These are phyloP conservation scores for Tricholoma matsutake DNA, from an alignment of 768 basidiomycete genomes.

Conservation along the genomic window DNA sequence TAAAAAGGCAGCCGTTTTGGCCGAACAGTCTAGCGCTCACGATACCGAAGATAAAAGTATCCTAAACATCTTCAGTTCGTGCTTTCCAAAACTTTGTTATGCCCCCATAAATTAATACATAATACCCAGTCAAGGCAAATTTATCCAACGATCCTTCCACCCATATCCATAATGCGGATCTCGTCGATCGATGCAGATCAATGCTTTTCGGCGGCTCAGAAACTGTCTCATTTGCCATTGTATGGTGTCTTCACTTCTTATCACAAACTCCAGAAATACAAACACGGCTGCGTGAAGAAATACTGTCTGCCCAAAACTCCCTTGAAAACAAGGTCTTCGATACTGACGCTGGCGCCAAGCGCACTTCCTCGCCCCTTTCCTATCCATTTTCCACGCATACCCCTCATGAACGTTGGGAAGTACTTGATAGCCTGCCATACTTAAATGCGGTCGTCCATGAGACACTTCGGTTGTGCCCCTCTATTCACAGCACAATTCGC, in stretches of 20 bases:
- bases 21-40: conserved; percentile 28
- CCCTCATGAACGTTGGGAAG: conserved; percentile 26
- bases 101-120: not conserved
- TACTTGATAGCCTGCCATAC: conserved; percentile 43
- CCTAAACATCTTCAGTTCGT: conserved; percentile 46
- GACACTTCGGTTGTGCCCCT: conserved; percentile 50
- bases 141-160: conserved; percentile 41
- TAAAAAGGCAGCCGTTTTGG: conserved; percentile 36
- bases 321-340: conserved; percentile 13
- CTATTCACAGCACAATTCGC: conserved; percentile 56
- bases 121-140: conserved; percentile 54
- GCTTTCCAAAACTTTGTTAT: not conserved
- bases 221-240: conserved; percentile 52
- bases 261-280: conserved; percentile 54
- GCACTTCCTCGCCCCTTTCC: conserved; percentile 7
- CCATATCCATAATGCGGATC: conserved; percentile 54
- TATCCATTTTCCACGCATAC: conserved; percentile 9
- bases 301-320: conserved; percentile 20
- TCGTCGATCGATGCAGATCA: conserved; percentile 63
- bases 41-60: conserved; percentile 43
- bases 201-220: conserved; percentile 66
- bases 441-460: conserved; percentile 60
- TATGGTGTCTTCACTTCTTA: conserved; percentile 58
- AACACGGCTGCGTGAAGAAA: conserved; percentile 51
- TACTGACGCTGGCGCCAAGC: conserved; percentile 8